A percentile compares a stretch with the other conserved stretches of the same genome.
Conservation (phyloP, 176 grass and related monocot genomes). For the Musa acuminata region DNA sequence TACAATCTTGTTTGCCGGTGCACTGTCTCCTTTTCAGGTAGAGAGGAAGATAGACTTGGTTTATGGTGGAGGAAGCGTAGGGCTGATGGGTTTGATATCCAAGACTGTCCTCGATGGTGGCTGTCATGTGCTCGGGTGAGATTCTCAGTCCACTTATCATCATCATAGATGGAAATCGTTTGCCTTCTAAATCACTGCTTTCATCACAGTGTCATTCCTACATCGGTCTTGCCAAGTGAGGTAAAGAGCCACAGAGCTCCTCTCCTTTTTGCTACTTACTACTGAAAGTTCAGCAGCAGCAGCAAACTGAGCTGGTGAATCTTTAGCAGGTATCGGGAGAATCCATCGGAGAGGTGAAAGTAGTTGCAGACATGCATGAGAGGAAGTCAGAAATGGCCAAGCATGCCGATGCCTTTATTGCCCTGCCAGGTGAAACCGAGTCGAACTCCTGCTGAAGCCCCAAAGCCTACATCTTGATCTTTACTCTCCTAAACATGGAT, state of each 20-base stretch:
- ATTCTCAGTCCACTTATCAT: not conserved
- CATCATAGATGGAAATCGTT: too few species aligned
- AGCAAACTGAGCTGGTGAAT: too few species aligned
- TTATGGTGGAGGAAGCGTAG: conserved; percentile 83
- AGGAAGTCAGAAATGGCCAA: conserved; percentile 75
- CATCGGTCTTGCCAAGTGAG: conserved; percentile 61
- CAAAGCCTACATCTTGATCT: not conserved
- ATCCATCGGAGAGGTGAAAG: conserved; percentile 53
- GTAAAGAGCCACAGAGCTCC: conserved; percentile 16
- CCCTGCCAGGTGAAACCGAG: conserved; percentile 42
- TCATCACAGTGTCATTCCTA: conserved; percentile 65
- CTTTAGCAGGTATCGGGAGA: conserved; percentile 49
- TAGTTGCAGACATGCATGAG: conserved; percentile 73
- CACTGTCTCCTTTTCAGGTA: conserved; percentile 34
- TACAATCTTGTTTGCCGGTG: too few species aligned
- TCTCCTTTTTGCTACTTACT: not conserved
- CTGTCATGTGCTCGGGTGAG: conserved; percentile 75
- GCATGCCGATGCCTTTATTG: conserved; percentile 63
- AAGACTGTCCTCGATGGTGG: conserved; percentile 65
- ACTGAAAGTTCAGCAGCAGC: too few species aligned
- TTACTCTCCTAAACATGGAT: not conserved
- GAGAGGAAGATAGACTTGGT: conserved; percentile 66
- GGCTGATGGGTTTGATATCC: conserved; percentile 80
- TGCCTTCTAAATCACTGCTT: too few species aligned
- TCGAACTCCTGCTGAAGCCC: too few species aligned